Evolutionary conservation across 176 grass and related monocot species (phyloP), one percentile per base, ranked within the genome.

Genomic region (Phoenix roebelenii): DNA sequence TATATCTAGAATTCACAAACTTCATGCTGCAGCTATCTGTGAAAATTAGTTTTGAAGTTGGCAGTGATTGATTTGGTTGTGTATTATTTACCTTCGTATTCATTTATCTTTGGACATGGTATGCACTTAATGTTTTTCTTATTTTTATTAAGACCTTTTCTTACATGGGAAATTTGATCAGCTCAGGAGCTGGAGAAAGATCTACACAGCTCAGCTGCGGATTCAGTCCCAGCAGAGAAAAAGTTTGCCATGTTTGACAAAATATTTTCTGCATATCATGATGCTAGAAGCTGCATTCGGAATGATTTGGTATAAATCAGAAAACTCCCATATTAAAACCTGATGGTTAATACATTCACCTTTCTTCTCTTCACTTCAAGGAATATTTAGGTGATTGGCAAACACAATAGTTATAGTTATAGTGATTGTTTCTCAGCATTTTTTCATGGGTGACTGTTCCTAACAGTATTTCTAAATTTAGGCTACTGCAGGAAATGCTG

Each of bases 111-210:
- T 44, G 35, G 35, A 44, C 7, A 44, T 44, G 35, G 10, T 44
- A 44, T 44, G 35, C 35, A 44, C 9, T 44, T 44, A 44, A 44
- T 3, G 10, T 2, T 44, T 20, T 73, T 75, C 67, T 60, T 61
- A 76, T 28, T 63, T 63, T 67, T 49, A 69, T 23, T 54, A 71
- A 22, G 5, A 22, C 35, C 5, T 70, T 44, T 73, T 77, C 72
- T 80, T 77, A 79, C 82, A 76, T 25, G 22, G 71, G 61, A 86
- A 28, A 56, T 84, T 51, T 89, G 63, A 82, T 85, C 93, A 97
- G 93, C 93, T 78, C 93, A 97, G 84, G 87, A 97, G 84, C 80
- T 91, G 57, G 93, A 91, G 81, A 97, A 71, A 69, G 93, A 91
- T 60, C 77, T 97, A 67, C 71, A 73, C 66, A 77, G 72, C 51